Conservation (phyloP, 495 filamentous ascomycete genomes). For the Penicillium steckii region DNA sequence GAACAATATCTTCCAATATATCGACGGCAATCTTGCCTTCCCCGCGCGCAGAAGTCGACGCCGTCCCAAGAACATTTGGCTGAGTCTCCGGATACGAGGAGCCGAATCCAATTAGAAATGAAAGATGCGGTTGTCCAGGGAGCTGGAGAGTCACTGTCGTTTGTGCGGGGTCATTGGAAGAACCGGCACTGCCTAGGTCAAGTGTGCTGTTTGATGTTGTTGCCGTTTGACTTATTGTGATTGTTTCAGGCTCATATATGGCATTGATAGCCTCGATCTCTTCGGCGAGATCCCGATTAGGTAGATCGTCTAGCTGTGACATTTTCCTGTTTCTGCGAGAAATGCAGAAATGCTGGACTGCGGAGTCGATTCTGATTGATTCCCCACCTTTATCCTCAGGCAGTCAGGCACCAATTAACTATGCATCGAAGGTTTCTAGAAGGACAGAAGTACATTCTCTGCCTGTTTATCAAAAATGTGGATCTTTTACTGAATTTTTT, state of each 20-base stretch:
- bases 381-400: conserved; percentile 19
- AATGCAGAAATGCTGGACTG: conserved; percentile 8
- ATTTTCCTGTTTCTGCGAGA: conserved; percentile 15
- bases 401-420: conserved; percentile 9
- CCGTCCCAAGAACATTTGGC: conserved; percentile 66
- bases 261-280: conserved; percentile 90
- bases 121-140: conserved; percentile 42
- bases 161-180: conserved; percentile 17
- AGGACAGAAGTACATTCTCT: neutral
- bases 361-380: conserved; percentile 14
- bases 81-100: conserved; percentile 67
- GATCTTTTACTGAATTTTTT: too few species aligned
- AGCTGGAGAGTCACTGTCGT: conserved; percentile 42
- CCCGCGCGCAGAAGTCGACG: conserved; percentile 53
- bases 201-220: conserved; percentile 46
- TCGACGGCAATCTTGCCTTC: conserved; percentile 65
- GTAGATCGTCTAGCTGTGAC: conserved; percentile 24
- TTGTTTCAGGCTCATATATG: conserved; percentile 76
- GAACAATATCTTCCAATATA: conserved; percentile 63
- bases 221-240: conserved; percentile 46
- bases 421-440: conserved; percentile 1
- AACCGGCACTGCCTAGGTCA: conserved; percentile 28
- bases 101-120: conserved; percentile 67
- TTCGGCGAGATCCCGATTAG: conserved; percentile 67
- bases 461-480: too few species aligned